Conservation (phyloP, 2,329 filamentous ascomycete genomes). For the Thelonectria olida region DNA sequence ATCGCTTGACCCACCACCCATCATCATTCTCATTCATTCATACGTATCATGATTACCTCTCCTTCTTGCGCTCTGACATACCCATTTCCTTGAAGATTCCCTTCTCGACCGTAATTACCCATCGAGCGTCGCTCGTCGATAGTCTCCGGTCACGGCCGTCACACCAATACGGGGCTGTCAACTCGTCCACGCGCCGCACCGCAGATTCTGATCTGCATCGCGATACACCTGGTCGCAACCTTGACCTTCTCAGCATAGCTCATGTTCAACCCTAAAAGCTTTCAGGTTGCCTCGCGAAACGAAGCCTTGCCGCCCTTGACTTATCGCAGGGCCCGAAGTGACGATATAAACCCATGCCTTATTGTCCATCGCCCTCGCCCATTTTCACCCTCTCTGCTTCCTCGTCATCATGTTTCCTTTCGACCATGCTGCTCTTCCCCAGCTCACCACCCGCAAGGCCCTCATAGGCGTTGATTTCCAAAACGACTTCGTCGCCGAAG, state of each 20-base stretch:
- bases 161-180: neutral
- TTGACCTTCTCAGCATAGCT: constrained; percentile 17
- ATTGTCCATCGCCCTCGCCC: neutral
- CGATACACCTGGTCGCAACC: constrained; percentile 26
- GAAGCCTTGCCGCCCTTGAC: neutral
- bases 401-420: constrained; percentile 61
- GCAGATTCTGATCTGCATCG: constrained; percentile 26
- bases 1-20: neutral
- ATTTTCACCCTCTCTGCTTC: neutral
- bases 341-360: neutral
- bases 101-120: neutral
- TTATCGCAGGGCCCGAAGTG: constrained; percentile 16
- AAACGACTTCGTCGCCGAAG: constrained; percentile 81
- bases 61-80: neutral
- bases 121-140: neutral
- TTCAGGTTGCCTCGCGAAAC: neutral
- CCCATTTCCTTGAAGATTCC: neutral
- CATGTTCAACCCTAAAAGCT: constrained; percentile 24
- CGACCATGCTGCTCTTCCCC: constrained; percentile 63
- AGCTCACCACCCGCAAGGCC: constrained; percentile 70
- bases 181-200: constrained; percentile 10
- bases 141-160: neutral
- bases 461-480: constrained; percentile 88
- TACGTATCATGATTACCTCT: neutral
- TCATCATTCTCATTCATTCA: neutral